phyloP scores from a whole-genome alignment of 192 early-diverging fungal species.

The Oehlia diaphana region DNA sequence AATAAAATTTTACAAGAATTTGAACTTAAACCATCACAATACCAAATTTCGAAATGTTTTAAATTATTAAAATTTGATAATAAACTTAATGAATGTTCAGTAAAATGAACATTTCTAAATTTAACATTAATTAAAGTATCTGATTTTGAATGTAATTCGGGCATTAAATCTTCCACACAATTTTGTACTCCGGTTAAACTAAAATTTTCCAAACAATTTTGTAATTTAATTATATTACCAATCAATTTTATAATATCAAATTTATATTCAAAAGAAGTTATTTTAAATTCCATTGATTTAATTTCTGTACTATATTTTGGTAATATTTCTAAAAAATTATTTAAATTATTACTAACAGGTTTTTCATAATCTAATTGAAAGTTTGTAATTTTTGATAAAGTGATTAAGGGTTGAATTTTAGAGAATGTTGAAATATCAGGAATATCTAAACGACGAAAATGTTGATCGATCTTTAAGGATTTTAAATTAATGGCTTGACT shows the following conservation, averaged over 20 bases:
- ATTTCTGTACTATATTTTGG: not conserved
- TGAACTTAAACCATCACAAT: slow-evolving; percentile 6
- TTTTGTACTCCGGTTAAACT: not conserved
- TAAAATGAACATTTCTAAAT: slow-evolving; percentile 12
- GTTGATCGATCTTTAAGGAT: slow-evolving; percentile 11
- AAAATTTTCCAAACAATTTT: not conserved
- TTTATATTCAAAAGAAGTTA: slow-evolving; percentile 11
- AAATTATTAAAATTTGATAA: not conserved
- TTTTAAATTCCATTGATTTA: not conserved
- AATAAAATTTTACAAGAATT: not conserved
- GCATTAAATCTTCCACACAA: not conserved
- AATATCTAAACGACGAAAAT: slow-evolving; percentile 1
- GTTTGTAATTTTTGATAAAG: not conserved
- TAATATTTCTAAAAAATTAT: not conserved
- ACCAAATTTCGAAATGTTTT: not conserved
- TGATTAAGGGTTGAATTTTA: not conserved
- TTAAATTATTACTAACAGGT: slow-evolving; percentile 7
- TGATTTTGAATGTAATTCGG: not conserved
- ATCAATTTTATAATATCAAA: not conserved
- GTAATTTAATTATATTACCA: not conserved
- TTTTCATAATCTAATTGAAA: not conserved
- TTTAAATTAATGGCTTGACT: not conserved
- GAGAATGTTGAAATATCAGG: not conserved
- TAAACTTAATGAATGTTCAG: not conserved
- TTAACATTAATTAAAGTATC: not conserved